Conservation (phyloP, 2,329 filamentous ascomycete species). For the Sporothrix variecibatus region DNA sequence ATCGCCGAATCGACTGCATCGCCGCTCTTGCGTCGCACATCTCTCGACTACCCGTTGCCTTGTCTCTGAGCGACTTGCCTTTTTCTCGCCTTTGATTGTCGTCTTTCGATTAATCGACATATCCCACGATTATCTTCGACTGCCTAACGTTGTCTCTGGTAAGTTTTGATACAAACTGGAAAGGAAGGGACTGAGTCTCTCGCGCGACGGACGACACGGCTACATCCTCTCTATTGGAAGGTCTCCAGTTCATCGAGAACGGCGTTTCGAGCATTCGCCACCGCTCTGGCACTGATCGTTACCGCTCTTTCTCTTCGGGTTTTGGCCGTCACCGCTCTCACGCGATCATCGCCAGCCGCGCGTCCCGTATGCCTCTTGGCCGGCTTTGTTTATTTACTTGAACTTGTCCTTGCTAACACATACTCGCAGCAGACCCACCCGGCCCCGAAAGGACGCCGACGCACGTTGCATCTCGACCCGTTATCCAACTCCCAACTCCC, state of each 20-base stretch:
- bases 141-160: conserved; percentile 7
- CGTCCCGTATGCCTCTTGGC: not conserved
- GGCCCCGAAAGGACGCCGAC: conserved; percentile 12
- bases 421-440: not conserved
- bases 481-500: not conserved
- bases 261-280: not conserved
- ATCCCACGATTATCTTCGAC: not conserved
- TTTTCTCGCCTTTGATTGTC: not conserved
- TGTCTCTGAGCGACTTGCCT: not conserved
- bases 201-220: not conserved
- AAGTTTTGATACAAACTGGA: not conserved
- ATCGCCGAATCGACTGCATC: conserved; percentile 5
- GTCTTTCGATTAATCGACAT: not conserved
- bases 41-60: not conserved
- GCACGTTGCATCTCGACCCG: not conserved
- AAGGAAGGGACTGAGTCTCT: not conserved
- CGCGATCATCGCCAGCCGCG: not conserved
- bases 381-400: not conserved
- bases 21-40: not conserved
- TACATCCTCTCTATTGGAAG: no score
- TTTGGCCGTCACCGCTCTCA: not conserved
- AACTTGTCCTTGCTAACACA: not conserved
- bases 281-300: not conserved
- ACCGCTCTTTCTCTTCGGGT: not conserved
- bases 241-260: not conserved